Base-by-base conservation (phyloP, 2,329 filamentous ascomycete genomes). In the Mariannaea elegans region DNA sequence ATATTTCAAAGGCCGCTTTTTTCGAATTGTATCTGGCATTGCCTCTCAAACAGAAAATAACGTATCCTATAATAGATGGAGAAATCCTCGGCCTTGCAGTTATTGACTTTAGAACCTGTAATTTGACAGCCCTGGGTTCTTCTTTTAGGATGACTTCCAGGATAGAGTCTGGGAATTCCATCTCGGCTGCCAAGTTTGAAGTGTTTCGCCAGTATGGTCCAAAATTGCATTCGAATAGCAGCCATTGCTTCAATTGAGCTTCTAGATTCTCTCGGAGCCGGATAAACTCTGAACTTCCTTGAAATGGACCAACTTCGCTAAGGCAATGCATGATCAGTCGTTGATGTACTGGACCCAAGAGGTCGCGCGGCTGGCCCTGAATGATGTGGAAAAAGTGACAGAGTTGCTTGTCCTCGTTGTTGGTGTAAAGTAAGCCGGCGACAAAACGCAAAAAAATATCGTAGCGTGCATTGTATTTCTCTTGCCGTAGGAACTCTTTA, bases 361-460 rank as follows among this genome's bases (percentile, higher is more conserved):
- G 59, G 55, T 79, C 77, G 27, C 62, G 66, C 42, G 75, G 76
- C 39, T 77, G 63, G 2, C 62, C 29, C 36, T 78, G 68, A 16
- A 80, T 69, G 29, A 46, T 41, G 12, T 72, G 3, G 32, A 78
- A 72, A 51, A 78, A 76, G 7, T 24, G 4, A 31, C 12, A 12
- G 16, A 12, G 13, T 31, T 65, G 13, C 32, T 65, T 45, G 7
- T 21, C 36, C 4, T 61, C 19, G 9, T 41, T 34, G 8, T 66
- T 46, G 23, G 53, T 31, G n/a, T 66, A 38, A 31, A 80, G 66
- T n/a, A 80, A 58, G n/a, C 78, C 78, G 4, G 73, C 60, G 31
- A 77, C 74, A 67, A 81, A 81, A 16, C 77, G 73, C 78, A 77
- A 81, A 3, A 80, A 60, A 3, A 80, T 71, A 51, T 79, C 71